Conservation (phyloP, 2,329 filamentous ascomycete species). For the Mycosphaerelloides madeirae region DNA sequence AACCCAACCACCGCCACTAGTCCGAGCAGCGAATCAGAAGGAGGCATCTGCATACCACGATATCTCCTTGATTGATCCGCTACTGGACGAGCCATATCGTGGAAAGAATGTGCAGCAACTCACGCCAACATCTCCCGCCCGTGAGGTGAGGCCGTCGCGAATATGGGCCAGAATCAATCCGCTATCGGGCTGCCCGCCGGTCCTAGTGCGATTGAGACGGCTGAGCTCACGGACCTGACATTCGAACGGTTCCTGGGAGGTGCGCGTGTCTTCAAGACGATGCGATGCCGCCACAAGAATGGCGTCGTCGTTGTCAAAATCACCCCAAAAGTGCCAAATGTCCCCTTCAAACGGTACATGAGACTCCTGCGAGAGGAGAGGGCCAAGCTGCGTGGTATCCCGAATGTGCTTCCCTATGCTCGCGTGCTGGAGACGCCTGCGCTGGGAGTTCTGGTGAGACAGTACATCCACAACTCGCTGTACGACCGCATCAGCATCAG, state of each 20-base stretch:
- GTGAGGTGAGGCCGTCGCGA: no score
- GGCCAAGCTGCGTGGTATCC: conserved; percentile 71
- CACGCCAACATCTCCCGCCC: no score
- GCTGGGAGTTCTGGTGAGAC: conserved; percentile 87
- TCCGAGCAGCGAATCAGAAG: no score
- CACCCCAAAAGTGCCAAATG: conserved; percentile 79
- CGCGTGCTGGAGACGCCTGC: conserved; percentile 86
- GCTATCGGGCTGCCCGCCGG: conserved; percentile 86
- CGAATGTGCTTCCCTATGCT: conserved; percentile 87
- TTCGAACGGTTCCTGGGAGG: conserved; percentile 92
- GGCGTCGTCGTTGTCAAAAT: conserved; percentile 92
- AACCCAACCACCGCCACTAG: no score
- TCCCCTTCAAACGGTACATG: conserved; percentile 75
- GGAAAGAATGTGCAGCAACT: no score
- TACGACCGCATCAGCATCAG: conserved; percentile 96
- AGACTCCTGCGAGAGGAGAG: conserved; percentile 79
- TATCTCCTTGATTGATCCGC: no score
- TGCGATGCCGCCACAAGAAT: conserved; percentile 82
- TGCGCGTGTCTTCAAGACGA: conserved; percentile 93
- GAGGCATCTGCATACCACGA: no score
- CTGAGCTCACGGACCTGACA: conserved; percentile 81
- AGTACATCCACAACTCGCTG: conserved; percentile 92
- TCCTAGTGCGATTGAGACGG: conserved; percentile 86
- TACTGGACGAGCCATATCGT: no score
- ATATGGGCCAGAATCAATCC: conserved; percentile 96